Evolutionary conservation across 1,284 basidiomycete genomes (phyloP), one percentile per base, ranked within the genome.

Genomic region (Lignosus rhinocerotis): DNA sequence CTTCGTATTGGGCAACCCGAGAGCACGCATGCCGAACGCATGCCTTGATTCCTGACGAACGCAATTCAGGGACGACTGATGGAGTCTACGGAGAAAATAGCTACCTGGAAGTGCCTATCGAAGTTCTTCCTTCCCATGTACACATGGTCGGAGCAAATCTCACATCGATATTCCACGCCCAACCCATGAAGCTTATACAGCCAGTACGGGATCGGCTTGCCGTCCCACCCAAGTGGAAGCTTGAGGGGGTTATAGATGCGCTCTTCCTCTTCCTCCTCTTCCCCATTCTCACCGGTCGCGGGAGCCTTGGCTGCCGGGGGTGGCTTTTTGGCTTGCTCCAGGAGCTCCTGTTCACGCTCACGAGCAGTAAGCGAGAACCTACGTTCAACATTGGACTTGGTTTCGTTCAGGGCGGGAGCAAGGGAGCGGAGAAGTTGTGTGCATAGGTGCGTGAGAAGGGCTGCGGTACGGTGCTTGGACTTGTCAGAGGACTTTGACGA

Each of bases 121-220:
- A 96, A 96, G 74, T 95, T 95, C 84, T 96, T 96, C 72, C 92
- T 90, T 65, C 96, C 96, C 89, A 96, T 96, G 73, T 96, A 96
- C 11, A 94, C 91, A 71, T 92, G 90, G 71, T 94, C 93, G 14
- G 94, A 96, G 73, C 97, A 99, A 68, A 99, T 98, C 77, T 99
- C 96, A 71, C 97, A 99, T 59, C 88, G 86, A 75, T 98, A 99
- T 74, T 98, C 95, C 51, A 98, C 96, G 31, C 96, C 96, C 21
- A 99, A 80, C 1, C 97, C 97, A 73, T 99, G 97, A 53, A 99
- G 78, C 75, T 98, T 99, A 80, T 96, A 99, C 59, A 99, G 72
- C 96, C 96, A 99, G 73, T 95, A 98, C 16, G 97, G 96, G 68
- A 99, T 99, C 16, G 96, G 96, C 72, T 96, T 97, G 42, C 95